Percentiles rank a stretch among this genome's conserved stretches.
phyloP scores from a whole-genome alignment of 345 rosid genomes.

The Conringia planisiliqua region DNA sequence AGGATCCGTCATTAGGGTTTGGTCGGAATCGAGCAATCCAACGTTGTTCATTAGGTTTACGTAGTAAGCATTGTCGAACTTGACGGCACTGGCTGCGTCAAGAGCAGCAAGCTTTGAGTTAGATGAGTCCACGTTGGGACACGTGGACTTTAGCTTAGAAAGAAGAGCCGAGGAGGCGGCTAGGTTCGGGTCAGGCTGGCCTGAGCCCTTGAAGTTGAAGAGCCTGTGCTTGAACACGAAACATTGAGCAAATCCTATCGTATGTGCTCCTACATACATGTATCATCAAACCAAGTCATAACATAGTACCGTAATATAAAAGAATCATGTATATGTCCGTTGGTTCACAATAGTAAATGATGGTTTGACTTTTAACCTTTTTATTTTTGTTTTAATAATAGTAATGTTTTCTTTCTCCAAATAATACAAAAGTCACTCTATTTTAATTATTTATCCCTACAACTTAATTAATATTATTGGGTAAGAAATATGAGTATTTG shows the following conservation, averaged over 20 bases:
- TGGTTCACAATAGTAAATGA: background rate
- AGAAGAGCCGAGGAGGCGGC: slow-evolving; percentile 45
- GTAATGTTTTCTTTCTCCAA: background rate
- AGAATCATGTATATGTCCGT: background rate
- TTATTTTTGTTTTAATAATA: background rate
- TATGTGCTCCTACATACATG: slow-evolving; percentile 64
- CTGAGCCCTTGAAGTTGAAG: slow-evolving; percentile 63
- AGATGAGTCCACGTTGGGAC: slow-evolving; percentile 61
- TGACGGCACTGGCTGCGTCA: slow-evolving; percentile 41
- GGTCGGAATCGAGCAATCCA: slow-evolving; percentile 76
- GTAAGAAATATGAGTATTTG: background rate
- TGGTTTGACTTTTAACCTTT: background rate
- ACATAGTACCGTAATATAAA: background rate
- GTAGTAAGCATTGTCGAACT: slow-evolving; percentile 72
- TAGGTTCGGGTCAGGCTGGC: slow-evolving; percentile 70
- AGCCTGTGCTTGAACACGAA: slow-evolving; percentile 76
- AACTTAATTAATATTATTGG: background rate
- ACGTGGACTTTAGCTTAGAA: slow-evolving; percentile 39
- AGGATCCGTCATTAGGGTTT: slow-evolving; percentile 49
- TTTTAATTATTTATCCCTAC: background rate
- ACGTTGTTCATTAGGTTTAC: slow-evolving; percentile 46
- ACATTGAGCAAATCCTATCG: slow-evolving; percentile 88
- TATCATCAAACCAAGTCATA: background rate
- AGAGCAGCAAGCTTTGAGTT: slow-evolving; percentile 64
- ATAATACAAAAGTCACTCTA: background rate